Percentiles rank a stretch among this genome's conserved stretches.
These are phyloP conservation scores for Mycosarcoma maydis DNA, from an alignment of 1,284 basidiomycete species.

Conservation along the genomic window DNA sequence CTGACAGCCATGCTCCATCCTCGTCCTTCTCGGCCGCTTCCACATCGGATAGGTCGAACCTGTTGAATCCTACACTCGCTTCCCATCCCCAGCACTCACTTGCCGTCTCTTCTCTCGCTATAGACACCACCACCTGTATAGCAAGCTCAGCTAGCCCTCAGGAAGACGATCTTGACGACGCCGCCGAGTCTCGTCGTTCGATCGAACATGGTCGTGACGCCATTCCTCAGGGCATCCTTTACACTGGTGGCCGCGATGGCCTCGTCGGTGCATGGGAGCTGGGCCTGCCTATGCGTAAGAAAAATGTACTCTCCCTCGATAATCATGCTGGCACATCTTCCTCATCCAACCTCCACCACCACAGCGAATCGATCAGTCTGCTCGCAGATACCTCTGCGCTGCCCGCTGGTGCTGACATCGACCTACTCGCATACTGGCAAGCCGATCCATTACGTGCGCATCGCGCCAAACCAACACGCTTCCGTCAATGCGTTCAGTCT, in stretches of 20 bases:
- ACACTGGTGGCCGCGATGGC: constrained; percentile 91
- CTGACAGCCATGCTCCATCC: constrained; percentile 8
- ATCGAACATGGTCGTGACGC: neutral
- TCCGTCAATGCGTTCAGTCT: constrained; percentile 60
- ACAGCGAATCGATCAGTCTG: constrained; percentile 23
- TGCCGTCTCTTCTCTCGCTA: constrained; percentile 59
- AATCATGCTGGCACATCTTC: constrained; percentile 9
- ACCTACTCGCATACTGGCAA: constrained; percentile 36
- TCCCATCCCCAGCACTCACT: constrained; percentile 58
- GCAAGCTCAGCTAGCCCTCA: constrained; percentile 1
- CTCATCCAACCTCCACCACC: constrained; percentile 7
- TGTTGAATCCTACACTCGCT: constrained; percentile 17
- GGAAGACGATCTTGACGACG: constrained; percentile 3
- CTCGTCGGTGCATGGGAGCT: constrained; percentile 92
- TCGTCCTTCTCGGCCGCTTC: constrained; percentile 11
- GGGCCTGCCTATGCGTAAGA: constrained; percentile 73
- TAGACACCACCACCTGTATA: constrained; percentile 56
- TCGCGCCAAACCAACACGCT: constrained; percentile 23
- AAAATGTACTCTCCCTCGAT: constrained; percentile 12
- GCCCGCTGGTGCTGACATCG: constrained; percentile 7
- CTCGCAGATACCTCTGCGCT: constrained; percentile 28
- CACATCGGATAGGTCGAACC: constrained; percentile 9
- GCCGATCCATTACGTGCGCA: constrained; percentile 39
- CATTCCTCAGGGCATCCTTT: constrained; percentile 85
- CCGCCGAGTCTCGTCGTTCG: neutral